These are phyloP conservation scores for Alliaria petiolata DNA, from an alignment of 345 rosid species.

Conservation along the genomic window DNA sequence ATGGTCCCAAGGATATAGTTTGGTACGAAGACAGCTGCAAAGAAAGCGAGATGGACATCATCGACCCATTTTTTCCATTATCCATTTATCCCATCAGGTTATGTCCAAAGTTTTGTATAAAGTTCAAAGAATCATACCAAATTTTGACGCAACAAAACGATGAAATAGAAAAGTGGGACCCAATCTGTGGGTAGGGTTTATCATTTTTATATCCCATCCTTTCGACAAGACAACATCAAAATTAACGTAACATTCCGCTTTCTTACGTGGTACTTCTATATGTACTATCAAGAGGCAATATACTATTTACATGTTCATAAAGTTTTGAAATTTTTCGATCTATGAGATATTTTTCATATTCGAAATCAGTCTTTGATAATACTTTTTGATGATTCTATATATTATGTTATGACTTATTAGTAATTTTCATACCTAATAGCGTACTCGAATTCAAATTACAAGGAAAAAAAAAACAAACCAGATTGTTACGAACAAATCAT, in stretches of 20 bases:
- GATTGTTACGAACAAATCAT: background rate
- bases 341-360: background rate
- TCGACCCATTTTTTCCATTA: slow-evolving; percentile 11
- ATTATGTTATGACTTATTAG: background rate
- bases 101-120: too few species aligned
- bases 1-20: slow-evolving; percentile 18
- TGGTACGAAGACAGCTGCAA: slow-evolving; percentile 17
- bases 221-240: slow-evolving; percentile 8
- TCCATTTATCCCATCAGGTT: slow-evolving; percentile 16
- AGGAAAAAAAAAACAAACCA: background rate
- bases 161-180: slow-evolving; percentile 12
- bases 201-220: slow-evolving; percentile 1
- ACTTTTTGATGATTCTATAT: background rate
- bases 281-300: background rate
- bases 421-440: background rate
- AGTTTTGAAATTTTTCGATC: too few species aligned
- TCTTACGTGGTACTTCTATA: background rate
- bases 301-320: background rate
- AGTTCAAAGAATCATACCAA: slow-evolving; percentile 28
- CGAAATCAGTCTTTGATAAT: too few species aligned
- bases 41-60: slow-evolving; percentile 13
- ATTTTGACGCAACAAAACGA: slow-evolving; percentile 15
- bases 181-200: background rate
- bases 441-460: background rate
- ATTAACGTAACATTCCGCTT: slow-evolving; percentile 7